Percentiles rank a stretch among this genome's conserved stretches.
phyloP scores from a whole-genome alignment of 1,284 basidiomycete genomes.

The Taiwanofungus camphoratus region DNA sequence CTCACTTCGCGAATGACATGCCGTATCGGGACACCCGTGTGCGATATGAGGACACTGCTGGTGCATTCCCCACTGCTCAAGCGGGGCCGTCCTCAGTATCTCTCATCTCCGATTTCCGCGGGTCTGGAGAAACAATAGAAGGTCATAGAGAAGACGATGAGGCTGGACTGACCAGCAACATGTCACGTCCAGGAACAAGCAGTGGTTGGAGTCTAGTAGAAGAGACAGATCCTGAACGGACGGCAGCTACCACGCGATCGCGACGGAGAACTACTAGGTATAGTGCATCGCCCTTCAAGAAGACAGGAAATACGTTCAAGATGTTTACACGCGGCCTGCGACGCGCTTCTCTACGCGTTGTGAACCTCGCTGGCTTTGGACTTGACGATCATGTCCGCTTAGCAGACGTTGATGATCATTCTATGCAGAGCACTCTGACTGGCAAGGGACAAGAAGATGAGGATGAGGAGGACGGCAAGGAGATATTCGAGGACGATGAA shows the following conservation, averaged over 20 bases:
- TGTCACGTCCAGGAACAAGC: constrained; percentile 32
- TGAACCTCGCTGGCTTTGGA: constrained; percentile 68
- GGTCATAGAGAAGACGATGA: constrained; percentile 50
- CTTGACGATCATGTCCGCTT: constrained; percentile 54
- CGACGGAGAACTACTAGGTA: constrained; percentile 46
- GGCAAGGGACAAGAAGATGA: constrained; percentile 26
- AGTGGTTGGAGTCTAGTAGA: constrained; percentile 26
- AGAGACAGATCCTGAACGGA: constrained; percentile 25
- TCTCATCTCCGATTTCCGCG: constrained; percentile 36
- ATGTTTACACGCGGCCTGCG: constrained; percentile 55
- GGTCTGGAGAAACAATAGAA: constrained; percentile 32
- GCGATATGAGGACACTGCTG: constrained; percentile 24
- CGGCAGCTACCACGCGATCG: constrained; percentile 33
- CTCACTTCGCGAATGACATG: constrained; percentile 18
- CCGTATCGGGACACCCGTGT: constrained; percentile 15
- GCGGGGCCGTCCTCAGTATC: constrained; percentile 46
- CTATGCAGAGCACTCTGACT: neutral
- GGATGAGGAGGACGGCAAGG: constrained; percentile 27
- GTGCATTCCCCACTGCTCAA: constrained; percentile 35
- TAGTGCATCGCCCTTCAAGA: constrained; percentile 45
- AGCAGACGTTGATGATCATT: constrained; percentile 33
- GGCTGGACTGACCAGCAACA: constrained; percentile 46
- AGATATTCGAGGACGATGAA: constrained; percentile 25
- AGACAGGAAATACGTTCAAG: constrained; percentile 51
- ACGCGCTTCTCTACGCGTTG: constrained; percentile 77